Conservation (phyloP, 2,329 filamentous ascomycete genomes). For the Phialemonium atrogriseum region DNA sequence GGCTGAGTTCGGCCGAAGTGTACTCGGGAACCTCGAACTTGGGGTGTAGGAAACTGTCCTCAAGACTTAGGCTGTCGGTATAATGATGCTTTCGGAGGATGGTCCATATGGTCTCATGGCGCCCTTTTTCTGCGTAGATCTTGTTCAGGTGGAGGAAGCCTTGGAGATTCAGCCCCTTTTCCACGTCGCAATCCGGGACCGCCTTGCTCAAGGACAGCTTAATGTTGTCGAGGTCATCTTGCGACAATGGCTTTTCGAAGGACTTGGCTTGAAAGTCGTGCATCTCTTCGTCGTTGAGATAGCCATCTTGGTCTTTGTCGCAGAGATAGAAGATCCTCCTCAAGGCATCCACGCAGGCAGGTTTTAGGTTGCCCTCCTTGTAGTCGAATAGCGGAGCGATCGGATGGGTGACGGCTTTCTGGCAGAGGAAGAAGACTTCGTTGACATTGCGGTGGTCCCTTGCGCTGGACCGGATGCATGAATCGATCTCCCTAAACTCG, state of each 20-base stretch:
- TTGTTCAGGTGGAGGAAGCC: conserved; percentile 91
- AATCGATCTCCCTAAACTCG: conserved; percentile 98
- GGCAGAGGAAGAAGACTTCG: conserved; percentile 94
- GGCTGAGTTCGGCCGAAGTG: conserved; percentile 87
- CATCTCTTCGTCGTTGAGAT: conserved; percentile 83
- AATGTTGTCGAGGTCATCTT: conserved; percentile 82
- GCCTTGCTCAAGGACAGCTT: conserved; percentile 74
- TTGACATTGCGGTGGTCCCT: conserved; percentile 90
- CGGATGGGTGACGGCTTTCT: conserved; percentile 95
- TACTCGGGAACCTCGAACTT: conserved; percentile 91
- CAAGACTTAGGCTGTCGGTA: conserved; percentile 86
- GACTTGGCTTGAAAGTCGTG: conserved; percentile 84
- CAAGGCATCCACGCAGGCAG: conserved; percentile 76
- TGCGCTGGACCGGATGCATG: conserved; percentile 90
- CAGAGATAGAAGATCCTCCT: conserved; percentile 91
- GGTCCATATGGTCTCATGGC: conserved; percentile 97
- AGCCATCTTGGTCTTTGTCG: conserved; percentile 93
- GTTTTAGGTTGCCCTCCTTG: conserved; percentile 83
- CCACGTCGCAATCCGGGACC: conserved; percentile 51
- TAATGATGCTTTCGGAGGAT: conserved; percentile 93
- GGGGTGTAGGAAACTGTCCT: conserved; percentile 84
- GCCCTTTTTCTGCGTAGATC: conserved; percentile 92
- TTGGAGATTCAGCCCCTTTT: conserved; percentile 67
- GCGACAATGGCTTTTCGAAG: conserved; percentile 77
- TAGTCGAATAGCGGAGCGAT: conserved; percentile 96